Conservation (phyloP, 164 flowering plant species). For the Chimonanthus praecox region DNA sequence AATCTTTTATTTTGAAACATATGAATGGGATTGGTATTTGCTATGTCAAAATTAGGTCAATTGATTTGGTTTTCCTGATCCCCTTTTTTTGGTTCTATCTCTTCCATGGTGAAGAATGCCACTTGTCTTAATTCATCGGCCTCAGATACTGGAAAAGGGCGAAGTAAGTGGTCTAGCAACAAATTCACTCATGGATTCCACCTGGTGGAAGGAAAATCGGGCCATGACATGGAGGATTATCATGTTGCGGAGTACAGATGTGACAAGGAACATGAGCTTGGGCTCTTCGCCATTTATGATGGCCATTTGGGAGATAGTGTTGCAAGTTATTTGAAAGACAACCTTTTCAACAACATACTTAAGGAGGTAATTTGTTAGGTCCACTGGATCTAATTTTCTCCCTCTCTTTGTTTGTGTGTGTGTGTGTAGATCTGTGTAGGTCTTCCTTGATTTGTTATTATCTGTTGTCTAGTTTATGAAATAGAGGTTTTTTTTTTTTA, state of each 20-base stretch:
- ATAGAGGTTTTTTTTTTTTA: background rate
- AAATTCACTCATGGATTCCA: conserved; percentile 49
- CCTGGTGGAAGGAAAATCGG: conserved; percentile 57
- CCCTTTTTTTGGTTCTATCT: conserved; percentile 4
- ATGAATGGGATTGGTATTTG: background rate
- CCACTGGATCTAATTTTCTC: background rate
- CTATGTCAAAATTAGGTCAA: background rate
- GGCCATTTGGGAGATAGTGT: conserved; percentile 66
- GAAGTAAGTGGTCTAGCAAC: conserved; percentile 32
- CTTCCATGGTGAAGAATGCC: conserved; percentile 24
- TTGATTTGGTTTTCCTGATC: background rate
- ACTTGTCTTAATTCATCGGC: conserved; percentile 35
- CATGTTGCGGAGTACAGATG: conserved; percentile 51
- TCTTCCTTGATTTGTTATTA: background rate
- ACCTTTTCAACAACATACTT: conserved; percentile 57
- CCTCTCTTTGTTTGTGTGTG: background rate
- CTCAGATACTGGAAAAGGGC: conserved; percentile 55
- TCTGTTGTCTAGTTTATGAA: background rate
- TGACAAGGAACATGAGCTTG: conserved; percentile 42
- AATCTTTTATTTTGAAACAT: background rate
- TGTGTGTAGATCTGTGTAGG: background rate
- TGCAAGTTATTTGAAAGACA: conserved; percentile 38
- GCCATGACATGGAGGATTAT: conserved; percentile 72
- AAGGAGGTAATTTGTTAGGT: conserved; percentile 35
- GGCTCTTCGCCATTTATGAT: conserved; percentile 65